A percentile compares a stretch with the other conserved stretches of the same genome.
These are phyloP conservation scores for Sanghuangporus baumii DNA, from an alignment of 1,284 basidiomycete species.

Conservation along the genomic window DNA sequence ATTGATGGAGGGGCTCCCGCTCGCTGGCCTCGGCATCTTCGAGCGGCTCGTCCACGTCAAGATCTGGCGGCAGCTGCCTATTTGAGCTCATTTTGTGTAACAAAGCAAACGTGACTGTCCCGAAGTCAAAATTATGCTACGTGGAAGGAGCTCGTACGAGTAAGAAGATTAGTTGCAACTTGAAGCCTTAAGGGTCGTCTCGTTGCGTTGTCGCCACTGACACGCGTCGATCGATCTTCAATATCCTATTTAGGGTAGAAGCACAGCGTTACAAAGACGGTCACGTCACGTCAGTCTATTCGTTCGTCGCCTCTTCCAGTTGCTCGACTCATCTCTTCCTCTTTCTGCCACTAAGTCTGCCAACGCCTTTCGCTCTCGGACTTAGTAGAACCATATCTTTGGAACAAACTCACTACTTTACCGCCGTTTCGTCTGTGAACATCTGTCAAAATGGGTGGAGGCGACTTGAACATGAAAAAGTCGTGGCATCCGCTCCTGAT, in stretches of 20 bases:
- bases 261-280: background rate
- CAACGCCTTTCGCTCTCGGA: background rate
- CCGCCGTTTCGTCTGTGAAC: constrained; percentile 16
- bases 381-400: background rate
- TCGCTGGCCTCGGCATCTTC: constrained; percentile 34
- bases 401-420: background rate
- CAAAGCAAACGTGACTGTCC: background rate
- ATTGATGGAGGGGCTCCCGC: constrained; percentile 26
- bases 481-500: constrained; percentile 98
- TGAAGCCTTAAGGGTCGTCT: background rate
- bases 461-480: constrained; percentile 96
- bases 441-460: constrained; percentile 83
- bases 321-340: background rate
- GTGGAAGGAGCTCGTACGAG: background rate
- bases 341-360: background rate
- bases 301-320: background rate
- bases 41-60: constrained; percentile 25
- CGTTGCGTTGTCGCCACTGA: background rate
- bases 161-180: background rate
- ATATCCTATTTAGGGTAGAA: background rate
- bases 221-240: constrained; percentile 1
- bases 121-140: background rate
- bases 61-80: background rate
- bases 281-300: background rate
- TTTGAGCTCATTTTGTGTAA: constrained; percentile 7